phyloP scores from a whole-genome alignment of 805 yeast species.

The Suhomyces xylopsoci region DNA sequence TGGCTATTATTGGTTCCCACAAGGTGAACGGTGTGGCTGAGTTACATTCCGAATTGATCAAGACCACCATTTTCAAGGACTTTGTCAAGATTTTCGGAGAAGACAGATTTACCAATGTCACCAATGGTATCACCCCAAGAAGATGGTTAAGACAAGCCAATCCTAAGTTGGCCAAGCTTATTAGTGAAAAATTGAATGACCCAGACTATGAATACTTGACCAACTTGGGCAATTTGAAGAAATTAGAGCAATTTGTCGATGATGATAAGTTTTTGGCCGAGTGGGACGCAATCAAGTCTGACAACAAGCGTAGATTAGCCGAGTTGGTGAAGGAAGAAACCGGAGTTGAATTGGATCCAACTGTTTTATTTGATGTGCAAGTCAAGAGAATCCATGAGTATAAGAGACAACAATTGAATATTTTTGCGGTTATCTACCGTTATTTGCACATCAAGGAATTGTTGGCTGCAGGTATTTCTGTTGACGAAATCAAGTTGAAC shows the following conservation, averaged over 20 bases:
- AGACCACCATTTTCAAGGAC: constrained; percentile 85
- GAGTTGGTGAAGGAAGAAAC: constrained; percentile 61
- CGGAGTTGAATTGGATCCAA: constrained; percentile 64
- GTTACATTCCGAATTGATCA: constrained; percentile 85
- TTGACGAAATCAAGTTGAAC: constrained; percentile 52
- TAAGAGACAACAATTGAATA: constrained; percentile 91
- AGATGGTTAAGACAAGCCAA: constrained; percentile 95
- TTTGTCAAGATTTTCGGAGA: constrained; percentile 80
- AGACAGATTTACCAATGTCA: constrained; percentile 84
- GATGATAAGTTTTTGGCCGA: constrained; percentile 62
- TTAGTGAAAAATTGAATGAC: constrained; percentile 66
- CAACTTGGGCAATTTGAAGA: constrained; percentile 64
- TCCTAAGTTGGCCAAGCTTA: constrained; percentile 73
- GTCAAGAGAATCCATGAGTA: constrained; percentile 95
- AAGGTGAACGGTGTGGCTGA: constrained; percentile 96
- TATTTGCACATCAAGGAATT: constrained; percentile 73
- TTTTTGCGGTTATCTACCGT: constrained; percentile 83
- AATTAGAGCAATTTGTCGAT: constrained; percentile 61
- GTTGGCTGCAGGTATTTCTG: constrained; percentile 44
- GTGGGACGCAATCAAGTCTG: constrained; percentile 71
- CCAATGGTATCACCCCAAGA: constrained; percentile 95
- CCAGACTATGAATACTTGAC: constrained; percentile 62
- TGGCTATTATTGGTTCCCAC: constrained; percentile 90
- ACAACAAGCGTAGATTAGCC: constrained; percentile 68
- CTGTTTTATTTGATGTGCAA: constrained; percentile 83